phyloP scores from a whole-genome alignment of 1,284 basidiomycete species.

The Coniferiporia weirii region DNA sequence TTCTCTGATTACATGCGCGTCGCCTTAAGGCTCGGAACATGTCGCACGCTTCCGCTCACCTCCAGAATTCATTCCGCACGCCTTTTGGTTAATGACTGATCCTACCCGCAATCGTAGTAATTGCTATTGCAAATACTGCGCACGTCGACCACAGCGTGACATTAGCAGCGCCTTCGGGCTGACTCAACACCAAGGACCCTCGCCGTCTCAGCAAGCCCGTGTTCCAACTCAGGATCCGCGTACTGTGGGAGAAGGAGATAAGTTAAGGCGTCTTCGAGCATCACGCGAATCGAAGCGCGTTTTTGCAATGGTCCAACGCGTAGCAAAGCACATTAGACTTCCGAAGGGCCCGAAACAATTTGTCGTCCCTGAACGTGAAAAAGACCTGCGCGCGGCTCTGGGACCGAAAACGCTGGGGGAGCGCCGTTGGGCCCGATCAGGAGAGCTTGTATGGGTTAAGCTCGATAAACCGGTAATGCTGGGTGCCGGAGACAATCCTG shows the following conservation, averaged over 20 bases:
- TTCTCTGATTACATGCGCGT: slow-evolving; percentile 22
- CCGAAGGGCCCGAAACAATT: slow-evolving; percentile 40
- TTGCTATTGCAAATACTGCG: slow-evolving; percentile 78
- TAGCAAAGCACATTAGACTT: slow-evolving; percentile 38
- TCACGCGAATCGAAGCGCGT: slow-evolving; percentile 4
- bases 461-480: slow-evolving; percentile 47
- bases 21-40: slow-evolving; percentile 37
- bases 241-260: background rate
- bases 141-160: slow-evolving; percentile 58
- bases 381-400: slow-evolving; percentile 52
- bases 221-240: background rate
- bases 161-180: slow-evolving; percentile 58
- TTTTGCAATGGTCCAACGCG: slow-evolving; percentile 54
- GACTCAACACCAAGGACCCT: slow-evolving; percentile 4
- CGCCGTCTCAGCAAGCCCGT: slow-evolving; percentile 5
- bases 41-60: slow-evolving; percentile 63
- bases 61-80: slow-evolving; percentile 78
- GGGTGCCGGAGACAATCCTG: slow-evolving; percentile 28
- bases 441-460: slow-evolving; percentile 71
- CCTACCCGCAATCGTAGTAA: slow-evolving; percentile 38
- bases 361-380: slow-evolving; percentile 52
- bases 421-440: slow-evolving; percentile 56
- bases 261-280: background rate
- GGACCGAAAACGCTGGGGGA: slow-evolving; percentile 29
- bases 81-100: slow-evolving; percentile 68